Percentiles rank a stretch among this genome's conserved stretches.
Evolutionary conservation across 768 basidiomycete species (phyloP).

Genomic region (Tulasnella sp.): DNA sequence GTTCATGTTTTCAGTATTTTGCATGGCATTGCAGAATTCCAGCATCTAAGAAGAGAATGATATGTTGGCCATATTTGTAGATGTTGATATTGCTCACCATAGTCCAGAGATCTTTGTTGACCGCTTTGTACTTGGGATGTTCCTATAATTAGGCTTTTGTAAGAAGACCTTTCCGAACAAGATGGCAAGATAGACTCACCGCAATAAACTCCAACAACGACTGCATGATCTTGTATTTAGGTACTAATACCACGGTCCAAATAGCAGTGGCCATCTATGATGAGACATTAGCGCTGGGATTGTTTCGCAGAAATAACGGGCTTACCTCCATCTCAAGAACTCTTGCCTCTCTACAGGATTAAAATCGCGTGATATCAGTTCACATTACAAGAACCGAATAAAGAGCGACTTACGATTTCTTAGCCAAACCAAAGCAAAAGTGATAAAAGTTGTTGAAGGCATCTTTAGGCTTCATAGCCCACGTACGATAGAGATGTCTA

Average conservation of each 20-base stretch:
- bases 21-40: slow-evolving; percentile 7
- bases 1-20: background rate
- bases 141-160: slow-evolving; percentile 25
- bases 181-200: slow-evolving; percentile 29
- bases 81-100: slow-evolving; percentile 40
- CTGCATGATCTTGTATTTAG: slow-evolving; percentile 50
- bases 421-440: slow-evolving; percentile 59
- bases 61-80: background rate
- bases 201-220: slow-evolving; percentile 54
- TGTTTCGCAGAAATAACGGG: background rate
- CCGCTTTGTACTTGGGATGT: slow-evolving; percentile 52
- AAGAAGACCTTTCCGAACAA: background rate
- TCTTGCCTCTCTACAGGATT: slow-evolving; percentile 40
- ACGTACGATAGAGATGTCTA: slow-evolving; percentile 36
- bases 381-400: background rate
- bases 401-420: slow-evolving; percentile 47
- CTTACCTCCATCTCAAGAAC: slow-evolving; percentile 74
- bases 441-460: slow-evolving; percentile 54
- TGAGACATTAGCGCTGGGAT: slow-evolving; percentile 3
- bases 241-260: slow-evolving; percentile 62
- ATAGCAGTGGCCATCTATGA: slow-evolving; percentile 53
- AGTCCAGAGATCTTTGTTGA: slow-evolving; percentile 75
- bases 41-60: background rate
- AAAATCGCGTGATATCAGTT: background rate
- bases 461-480: slow-evolving; percentile 35